Base-by-base conservation (phyloP, 2,329 filamentous ascomycete species). In the Cladosporium sp. region DNA sequence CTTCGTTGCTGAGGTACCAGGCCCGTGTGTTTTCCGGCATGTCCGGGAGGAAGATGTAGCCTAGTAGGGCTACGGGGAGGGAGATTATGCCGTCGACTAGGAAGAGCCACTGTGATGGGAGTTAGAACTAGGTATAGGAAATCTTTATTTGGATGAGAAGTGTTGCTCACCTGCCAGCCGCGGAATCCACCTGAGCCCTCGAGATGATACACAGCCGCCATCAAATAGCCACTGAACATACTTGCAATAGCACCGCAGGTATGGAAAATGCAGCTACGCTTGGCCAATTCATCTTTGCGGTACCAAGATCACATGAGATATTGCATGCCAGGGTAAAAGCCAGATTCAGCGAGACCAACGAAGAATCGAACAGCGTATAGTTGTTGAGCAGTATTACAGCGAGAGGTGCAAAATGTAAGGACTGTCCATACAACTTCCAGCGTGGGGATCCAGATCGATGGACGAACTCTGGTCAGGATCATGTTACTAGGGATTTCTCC, bases 91-190 rank as follows among this genome's bases (percentile, higher is more conserved):
- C 43, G 15, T 46, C 35, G 12, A 46, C 35, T 19, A 46, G 16
- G 40, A 43, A 43, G 6, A 43, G 40, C 40, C 40, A 43, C 40
- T 43, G 40, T 15, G 18, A 7, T 12, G 11, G 9, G 19, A 19
- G 19, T 29, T 13, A 38, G 19, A 29, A 25, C 30, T n/a, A 25
- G 12, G 15, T 12, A 29, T n/a, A 5, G 16, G 12, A 39, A n/a
- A n/a, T n/a, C n/a, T n/a, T n/a, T n/a, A n/a, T n/a, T 39, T 16
- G 25, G 15, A 11, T 27, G 15, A 12, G 56, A 55, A 65, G n/a
- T n/a, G n/a, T n/a, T 65, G 80, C 59, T 79, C 75, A 43, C 40
- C 40, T 43, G 40, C 78, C 78, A 80, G 0, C 77, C 78, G 12
- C 64, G 63, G 51, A 71, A 74, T 8, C 1, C 59, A 19, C 22